These are phyloP conservation scores for Podaxis sp. DNA, from an alignment of 768 basidiomycete species.

Conservation along the genomic window DNA sequence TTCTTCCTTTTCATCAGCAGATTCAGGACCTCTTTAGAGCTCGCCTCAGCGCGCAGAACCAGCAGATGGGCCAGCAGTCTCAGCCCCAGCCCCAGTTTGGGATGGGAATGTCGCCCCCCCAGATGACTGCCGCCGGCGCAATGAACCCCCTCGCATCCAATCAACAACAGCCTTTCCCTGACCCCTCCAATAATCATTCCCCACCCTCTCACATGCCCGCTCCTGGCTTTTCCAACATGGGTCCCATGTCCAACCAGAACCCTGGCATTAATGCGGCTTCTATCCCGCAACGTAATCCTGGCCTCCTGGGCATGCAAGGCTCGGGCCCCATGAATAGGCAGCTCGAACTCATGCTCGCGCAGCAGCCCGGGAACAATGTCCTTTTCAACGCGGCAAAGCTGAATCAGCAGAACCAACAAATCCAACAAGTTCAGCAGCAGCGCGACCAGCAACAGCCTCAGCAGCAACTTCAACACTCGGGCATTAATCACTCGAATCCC, in stretches of 20 bases:
- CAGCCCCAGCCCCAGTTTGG: conserved; percentile 44
- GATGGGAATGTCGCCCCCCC: conserved; percentile 31
- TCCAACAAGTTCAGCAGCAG: conserved; percentile 29
- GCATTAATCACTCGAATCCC: conserved; percentile 37
- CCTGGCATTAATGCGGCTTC: conserved; percentile 22
- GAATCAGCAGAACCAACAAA: conserved; percentile 31
- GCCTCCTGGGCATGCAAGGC: conserved; percentile 22
- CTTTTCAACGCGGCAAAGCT: conserved; percentile 35
- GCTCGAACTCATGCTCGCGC: conserved; percentile 49
- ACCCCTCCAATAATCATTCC: conserved; percentile 30
- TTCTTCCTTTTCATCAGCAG: conserved; percentile 22
- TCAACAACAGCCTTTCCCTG: conserved; percentile 30
- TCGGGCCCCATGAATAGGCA: conserved; percentile 33
- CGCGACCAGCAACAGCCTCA: conserved; percentile 31
- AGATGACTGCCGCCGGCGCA: conserved; percentile 29
- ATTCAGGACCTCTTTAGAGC: conserved; percentile 13
- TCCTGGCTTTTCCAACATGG: conserved; percentile 38
- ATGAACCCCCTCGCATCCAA: conserved; percentile 14
- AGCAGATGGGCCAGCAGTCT: conserved; percentile 41
- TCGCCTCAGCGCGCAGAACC: conserved; percentile 37
- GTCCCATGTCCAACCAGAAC: conserved; percentile 33
- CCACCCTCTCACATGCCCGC: conserved; percentile 39
- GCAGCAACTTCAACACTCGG: conserved; percentile 29
- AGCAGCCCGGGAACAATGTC: conserved; percentile 47
- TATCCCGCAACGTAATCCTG: conserved; percentile 22